Conservation (phyloP, 1,284 basidiomycete genomes). For the Ceratobasidium sp. region DNA sequence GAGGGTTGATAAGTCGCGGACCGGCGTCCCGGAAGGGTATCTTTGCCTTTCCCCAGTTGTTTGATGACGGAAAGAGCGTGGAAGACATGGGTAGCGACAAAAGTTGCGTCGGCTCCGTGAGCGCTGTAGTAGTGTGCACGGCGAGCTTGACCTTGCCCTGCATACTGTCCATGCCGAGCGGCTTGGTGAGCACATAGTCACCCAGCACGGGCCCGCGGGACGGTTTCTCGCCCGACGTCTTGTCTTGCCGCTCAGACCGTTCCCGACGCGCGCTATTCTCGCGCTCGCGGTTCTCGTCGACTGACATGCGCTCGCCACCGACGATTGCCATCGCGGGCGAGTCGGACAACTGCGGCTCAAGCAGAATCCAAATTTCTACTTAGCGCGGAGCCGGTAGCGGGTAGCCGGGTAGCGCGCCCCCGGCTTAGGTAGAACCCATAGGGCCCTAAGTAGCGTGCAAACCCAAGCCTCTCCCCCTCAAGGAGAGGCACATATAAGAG, state of each 20-base stretch:
- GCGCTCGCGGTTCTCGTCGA: conserved; percentile 50
- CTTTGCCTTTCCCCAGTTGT: conserved; percentile 69
- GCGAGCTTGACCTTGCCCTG: conserved; percentile 99
- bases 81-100: conserved; percentile 87
- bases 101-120: conserved; percentile 89
- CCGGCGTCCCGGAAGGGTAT: conserved; percentile 62
- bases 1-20: conserved; percentile 34
- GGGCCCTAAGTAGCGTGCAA: too few species aligned
- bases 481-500: too few species aligned
- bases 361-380: too few species aligned
- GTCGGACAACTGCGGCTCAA: conserved; percentile 58
- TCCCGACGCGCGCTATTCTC: conserved; percentile 63
- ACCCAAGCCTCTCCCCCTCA: too few species aligned
- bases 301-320: conserved; percentile 30
- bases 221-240: conserved; percentile 39
- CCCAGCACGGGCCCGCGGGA: conserved; percentile 69
- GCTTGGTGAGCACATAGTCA: conserved; percentile 97
- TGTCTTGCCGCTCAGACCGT: conserved; percentile 50
- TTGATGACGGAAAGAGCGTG: conserved; percentile 88
- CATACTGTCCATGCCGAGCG: conserved; percentile 97
- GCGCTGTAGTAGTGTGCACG: conserved; percentile 90
- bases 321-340: conserved; percentile 49
- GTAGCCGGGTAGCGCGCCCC: too few species aligned
- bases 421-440: too few species aligned
- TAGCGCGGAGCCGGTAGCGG: too few species aligned